Base-by-base conservation (phyloP, 2,329 filamentous ascomycete genomes). In the Penicillium freii region DNA sequence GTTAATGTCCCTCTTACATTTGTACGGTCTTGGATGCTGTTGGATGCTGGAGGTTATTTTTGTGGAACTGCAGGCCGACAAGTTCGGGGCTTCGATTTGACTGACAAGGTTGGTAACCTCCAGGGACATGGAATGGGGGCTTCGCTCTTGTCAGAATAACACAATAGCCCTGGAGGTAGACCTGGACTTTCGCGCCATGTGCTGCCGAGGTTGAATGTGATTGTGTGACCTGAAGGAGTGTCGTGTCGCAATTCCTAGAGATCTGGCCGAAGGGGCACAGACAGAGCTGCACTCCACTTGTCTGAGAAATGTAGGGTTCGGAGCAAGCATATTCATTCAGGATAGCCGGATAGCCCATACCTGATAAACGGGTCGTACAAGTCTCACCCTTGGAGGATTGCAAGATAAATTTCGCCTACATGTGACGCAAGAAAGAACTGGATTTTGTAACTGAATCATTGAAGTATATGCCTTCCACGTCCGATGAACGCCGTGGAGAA, bases 1-100 rank as follows among this genome's bases (percentile, higher is more conserved):
- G 5, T 19, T 17, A 8, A 44, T 57, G 55, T 49, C 19, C 49
- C 51, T 54, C 44, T 50, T 39, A n/a, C 44, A 40, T 54, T 46
- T 23, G 50, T 43, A 45, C 49, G 1, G 15, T 11, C 13, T 36
- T 23, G 10, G 2, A 33, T 19, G 13, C 8, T 19, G 15, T 36
- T 23, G 10, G 2, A 33, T 19, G 13, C 8, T 19, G 15, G 36
- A n/a, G 38, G 19, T 13, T 43, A 29, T 33, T 19, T 38, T 23
- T 9, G 15, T 45, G 8, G 29, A 34, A 2, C 11, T 36, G 33
- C 34, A n/a, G 40, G 5, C 39, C 8, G 15, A 51, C n/a, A 27
- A 17, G 21, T 25, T 19, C 19, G 25, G 25, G 40, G 42, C 19
- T 3, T 23, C 19, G 19, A 25, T 23, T 23, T 33, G 33, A 17